Conservation (phyloP, 345 rosid genomes). For the Laguncularia racemosa region DNA sequence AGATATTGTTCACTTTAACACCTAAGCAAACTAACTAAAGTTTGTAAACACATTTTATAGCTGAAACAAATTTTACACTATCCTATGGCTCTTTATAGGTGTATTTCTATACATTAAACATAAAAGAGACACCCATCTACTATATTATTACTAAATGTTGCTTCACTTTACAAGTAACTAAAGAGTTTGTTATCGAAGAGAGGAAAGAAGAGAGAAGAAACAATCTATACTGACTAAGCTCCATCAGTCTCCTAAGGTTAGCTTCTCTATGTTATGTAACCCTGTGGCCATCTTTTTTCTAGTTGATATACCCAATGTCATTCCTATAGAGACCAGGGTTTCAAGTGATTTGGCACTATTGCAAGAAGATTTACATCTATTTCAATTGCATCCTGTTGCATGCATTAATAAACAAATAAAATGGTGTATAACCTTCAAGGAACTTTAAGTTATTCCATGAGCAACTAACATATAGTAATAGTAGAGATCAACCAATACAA, state of each 20-base stretch:
- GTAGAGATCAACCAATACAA: no score
- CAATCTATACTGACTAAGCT: background rate
- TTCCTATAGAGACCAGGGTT: conserved; percentile 83
- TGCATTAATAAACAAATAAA: background rate
- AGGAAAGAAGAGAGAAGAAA: no score
- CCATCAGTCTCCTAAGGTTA: conserved; percentile 13
- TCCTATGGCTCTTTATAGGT: no score
- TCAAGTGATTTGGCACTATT: conserved; percentile 72
- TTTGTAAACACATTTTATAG: no score
- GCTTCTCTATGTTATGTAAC: conserved; percentile 18
- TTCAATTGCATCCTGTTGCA: conserved; percentile 48
- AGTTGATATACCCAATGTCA: conserved; percentile 59
- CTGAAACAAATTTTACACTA: no score
- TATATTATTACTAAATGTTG: no score
- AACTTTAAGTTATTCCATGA: background rate
- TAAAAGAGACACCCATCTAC: no score
- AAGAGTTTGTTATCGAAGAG: no score
- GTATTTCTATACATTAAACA: no score
- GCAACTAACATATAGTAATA: background rate
- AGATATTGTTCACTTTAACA: no score
- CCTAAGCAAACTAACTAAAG: no score
- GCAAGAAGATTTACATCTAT: conserved; percentile 68
- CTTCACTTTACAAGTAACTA: no score
- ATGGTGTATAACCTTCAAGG: background rate
- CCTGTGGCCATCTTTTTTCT: conserved; percentile 17